Conservation (phyloP, 352 stramenopile genomes). For the Phytophthora uliginosa region DNA sequence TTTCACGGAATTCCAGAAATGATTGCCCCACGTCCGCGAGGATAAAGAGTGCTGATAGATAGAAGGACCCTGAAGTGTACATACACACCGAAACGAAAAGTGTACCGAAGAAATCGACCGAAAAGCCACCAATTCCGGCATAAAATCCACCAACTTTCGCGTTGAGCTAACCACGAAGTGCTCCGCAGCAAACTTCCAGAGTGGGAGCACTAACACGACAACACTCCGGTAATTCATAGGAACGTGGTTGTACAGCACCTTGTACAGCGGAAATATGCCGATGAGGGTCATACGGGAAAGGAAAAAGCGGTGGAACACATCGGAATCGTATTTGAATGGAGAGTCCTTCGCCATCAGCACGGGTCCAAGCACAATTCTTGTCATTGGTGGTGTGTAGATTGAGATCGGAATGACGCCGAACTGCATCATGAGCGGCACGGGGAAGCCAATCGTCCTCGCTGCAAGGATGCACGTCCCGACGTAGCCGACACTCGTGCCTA, state of each 20-base stretch:
- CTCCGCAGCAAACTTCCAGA: slow-evolving; percentile 12
- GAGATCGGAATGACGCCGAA: background rate
- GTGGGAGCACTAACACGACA: background rate
- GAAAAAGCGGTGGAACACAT: slow-evolving; percentile 10
- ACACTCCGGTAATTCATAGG: slow-evolving; percentile 4
- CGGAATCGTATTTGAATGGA: background rate
- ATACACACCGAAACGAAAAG: slow-evolving; percentile 30
- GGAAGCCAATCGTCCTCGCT: background rate
- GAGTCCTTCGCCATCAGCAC: slow-evolving; percentile 16
- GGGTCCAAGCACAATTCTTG: slow-evolving; percentile 4
- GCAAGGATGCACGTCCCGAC: background rate
- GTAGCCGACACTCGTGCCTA: background rate
- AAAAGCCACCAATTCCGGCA: slow-evolving; percentile 11
- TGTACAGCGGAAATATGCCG: slow-evolving; percentile 10
- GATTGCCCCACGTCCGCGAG: slow-evolving; percentile 6
- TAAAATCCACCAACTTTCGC: slow-evolving; percentile 4
- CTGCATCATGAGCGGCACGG: slow-evolving; percentile 12
- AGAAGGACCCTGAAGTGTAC: slow-evolving; percentile 9
- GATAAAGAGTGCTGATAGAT: slow-evolving; percentile 10
- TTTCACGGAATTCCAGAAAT: slow-evolving; percentile 12
- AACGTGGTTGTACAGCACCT: slow-evolving; percentile 8
- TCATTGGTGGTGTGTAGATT: slow-evolving; percentile 14
- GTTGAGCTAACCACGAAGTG: background rate
- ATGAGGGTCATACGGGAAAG: slow-evolving; percentile 6
- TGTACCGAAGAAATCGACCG: slow-evolving; percentile 13